Evolutionary conservation across 495 filamentous ascomycete genomes (phyloP).

Genomic region (Thermochaetoides thermophila): DNA sequence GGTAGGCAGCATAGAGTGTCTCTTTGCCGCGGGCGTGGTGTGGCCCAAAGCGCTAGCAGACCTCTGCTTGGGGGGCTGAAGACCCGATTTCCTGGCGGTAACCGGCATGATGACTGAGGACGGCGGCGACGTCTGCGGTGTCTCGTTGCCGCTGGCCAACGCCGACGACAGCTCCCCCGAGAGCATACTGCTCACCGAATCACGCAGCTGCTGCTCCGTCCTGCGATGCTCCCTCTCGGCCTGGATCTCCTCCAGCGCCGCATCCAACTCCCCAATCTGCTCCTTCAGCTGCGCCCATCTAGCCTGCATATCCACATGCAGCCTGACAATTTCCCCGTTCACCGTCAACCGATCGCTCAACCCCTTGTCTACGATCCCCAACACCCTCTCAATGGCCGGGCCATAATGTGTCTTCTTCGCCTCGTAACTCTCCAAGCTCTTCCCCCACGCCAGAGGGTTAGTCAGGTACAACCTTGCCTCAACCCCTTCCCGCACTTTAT

Average conservation of each 20-base stretch:
- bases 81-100: conserved; percentile 29
- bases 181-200: conserved; percentile 84
- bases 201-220: conserved; percentile 61
- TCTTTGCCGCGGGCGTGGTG: conserved; percentile 26
- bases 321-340: conserved; percentile 79
- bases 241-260: conserved; percentile 55
- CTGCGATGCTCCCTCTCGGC: no score
- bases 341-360: conserved; percentile 82
- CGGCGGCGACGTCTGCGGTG: conserved; percentile 77
- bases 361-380: conserved; percentile 83
- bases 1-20: conserved; percentile 18
- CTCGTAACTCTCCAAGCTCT: conserved; percentile 85
- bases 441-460: conserved; percentile 48
- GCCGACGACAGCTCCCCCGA: conserved; percentile 78
- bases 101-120: conserved; percentile 67
- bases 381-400: conserved; percentile 80
- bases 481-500: conserved; percentile 65
- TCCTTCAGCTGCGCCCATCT: conserved; percentile 63
- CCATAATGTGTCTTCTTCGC: conserved; percentile 91
- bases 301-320: conserved; percentile 67
- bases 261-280: conserved; percentile 61
- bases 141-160: conserved; percentile 55
- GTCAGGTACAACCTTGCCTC: conserved; percentile 58
- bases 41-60: conserved; percentile 23
- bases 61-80: conserved; percentile 28